Evolutionary conservation across 2,329 filamentous ascomycete genomes (phyloP), one percentile per base, ranked within the genome.

Genomic region (Hymenoscyphus linearis): DNA sequence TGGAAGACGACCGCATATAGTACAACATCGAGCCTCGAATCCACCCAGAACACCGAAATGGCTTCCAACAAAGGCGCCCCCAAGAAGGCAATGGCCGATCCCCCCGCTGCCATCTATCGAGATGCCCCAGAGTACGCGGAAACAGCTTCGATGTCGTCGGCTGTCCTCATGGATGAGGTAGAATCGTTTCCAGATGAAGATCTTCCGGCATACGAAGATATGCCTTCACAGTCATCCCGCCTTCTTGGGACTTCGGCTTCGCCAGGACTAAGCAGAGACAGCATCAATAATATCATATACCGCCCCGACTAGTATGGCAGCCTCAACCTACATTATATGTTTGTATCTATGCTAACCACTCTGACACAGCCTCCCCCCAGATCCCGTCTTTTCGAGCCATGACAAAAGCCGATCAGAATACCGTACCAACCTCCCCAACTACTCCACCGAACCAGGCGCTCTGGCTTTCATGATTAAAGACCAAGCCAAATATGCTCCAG

Each of bases 351-450:
- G n/a, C 54, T 62, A 50, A 59, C 27, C 2, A 31, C 12, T 6
- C 40, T n/a, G 4, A 16, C 16, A 6, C 31, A 60, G 60, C 12
- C 18, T 31, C 5, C 60, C 57, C 12, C 60, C 60, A 27, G 61
- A 66, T 4, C 65, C 68, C 52, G 64, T 68, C 4, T 71, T 68
- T 34, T 68, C 67, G 2, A 68, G 60, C 31, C 64, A 70, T 53
- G 66, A 69, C 36, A 58, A 64, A 13, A 62, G 60, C 27, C 55
- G 57, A n/a, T 58, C 59, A 34, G 68, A 69, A 56, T 63, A 68
- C 25, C 65, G 65, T 34, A 73, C 71, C 2, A 64, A 63, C 14
- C 70, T 69, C 54, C 66, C 70, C 18, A 62, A 64, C 40, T 73
- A 68, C 57, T 70, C 68, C 2, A 70, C 57, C 1, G 57, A 67